phyloP scores from a whole-genome alignment of 257 asterid genomes.

The Striga asiatica region DNA sequence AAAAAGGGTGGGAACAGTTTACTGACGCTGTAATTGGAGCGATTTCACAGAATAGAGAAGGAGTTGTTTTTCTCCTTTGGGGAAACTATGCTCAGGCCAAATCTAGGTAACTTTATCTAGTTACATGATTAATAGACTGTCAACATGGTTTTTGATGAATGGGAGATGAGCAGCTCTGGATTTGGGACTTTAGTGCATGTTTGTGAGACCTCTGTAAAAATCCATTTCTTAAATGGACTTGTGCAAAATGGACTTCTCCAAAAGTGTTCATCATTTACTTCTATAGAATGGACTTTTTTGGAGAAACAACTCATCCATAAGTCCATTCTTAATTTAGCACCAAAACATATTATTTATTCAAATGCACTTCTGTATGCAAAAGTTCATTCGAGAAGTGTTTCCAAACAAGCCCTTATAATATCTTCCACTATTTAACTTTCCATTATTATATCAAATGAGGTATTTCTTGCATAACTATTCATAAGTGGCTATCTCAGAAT shows the following conservation, averaged over 20 bases:
- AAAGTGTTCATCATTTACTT: too few relatives aligned
- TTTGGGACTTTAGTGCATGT: not conserved
- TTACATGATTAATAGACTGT: not conserved
- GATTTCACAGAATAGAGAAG: constrained; percentile 64
- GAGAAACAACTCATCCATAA: too few relatives aligned
- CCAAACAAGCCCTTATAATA: not conserved
- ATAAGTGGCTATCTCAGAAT: too few relatives aligned
- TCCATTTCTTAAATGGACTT: too few relatives aligned
- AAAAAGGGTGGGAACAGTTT: constrained; percentile 95
- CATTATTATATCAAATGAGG: not conserved
- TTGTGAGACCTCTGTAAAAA: too few relatives aligned
- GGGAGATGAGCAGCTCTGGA: not conserved
- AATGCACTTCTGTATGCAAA: too few relatives aligned
- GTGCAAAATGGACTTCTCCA: too few relatives aligned
- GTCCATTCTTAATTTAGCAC: too few relatives aligned
- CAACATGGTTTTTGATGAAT: not conserved
- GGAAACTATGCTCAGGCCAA: constrained; percentile 84
- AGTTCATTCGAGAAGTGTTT: not conserved
- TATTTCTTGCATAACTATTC: too few relatives aligned
- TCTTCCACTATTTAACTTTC: not conserved
- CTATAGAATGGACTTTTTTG: too few relatives aligned
- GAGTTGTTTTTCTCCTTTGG: constrained; percentile 96
- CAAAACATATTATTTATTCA: too few relatives aligned
- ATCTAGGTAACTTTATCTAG: not conserved
- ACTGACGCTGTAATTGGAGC: constrained; percentile 85